Conservation (phyloP, 208 protist genomes). For the Acanthamoeba rhysodes region DNA sequence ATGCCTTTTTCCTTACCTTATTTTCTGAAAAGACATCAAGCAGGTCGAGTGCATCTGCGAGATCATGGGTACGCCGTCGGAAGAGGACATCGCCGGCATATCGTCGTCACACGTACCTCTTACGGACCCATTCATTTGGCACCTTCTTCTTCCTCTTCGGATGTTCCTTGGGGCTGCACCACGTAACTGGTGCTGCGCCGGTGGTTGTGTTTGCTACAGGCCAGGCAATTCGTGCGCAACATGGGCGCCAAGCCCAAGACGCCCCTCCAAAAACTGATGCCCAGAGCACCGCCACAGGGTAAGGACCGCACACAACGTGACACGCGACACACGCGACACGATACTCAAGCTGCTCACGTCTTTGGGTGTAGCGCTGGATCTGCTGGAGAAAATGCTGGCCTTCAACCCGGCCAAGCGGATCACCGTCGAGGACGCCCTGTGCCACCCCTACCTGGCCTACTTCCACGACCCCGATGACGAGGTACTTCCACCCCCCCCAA, state of each 20-base stretch:
- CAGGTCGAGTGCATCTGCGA: constrained; percentile 83
- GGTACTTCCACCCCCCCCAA: constrained; percentile 17
- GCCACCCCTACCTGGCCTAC: constrained; percentile 91
- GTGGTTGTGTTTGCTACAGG: no score
- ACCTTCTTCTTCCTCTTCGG: background rate
- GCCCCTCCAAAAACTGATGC: constrained; percentile 89
- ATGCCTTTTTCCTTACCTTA: background rate
- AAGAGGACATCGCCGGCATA: constrained; percentile 92
- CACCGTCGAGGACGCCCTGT: constrained; percentile 95
- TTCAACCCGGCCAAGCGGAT: constrained; percentile 96
- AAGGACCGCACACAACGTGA: background rate
- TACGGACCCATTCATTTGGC: background rate
- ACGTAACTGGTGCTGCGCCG: no score
- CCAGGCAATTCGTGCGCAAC: constrained; percentile 86
- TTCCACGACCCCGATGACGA: constrained; percentile 91
- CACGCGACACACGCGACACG: background rate
- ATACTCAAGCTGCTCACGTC: background rate
- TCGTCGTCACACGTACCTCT: constrained; percentile 93
- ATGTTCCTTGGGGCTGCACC: background rate
- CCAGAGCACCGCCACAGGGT: constrained; percentile 71
- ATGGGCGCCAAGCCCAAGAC: constrained; percentile 86
- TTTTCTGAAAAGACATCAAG: constrained; percentile 75
- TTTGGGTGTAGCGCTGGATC: constrained; percentile 89
- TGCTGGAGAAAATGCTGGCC: constrained; percentile 94
- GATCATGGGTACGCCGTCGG: constrained; percentile 87